phyloP scores from a whole-genome alignment of 1,284 basidiomycete species.

The Bondarzewia mesenterica region DNA sequence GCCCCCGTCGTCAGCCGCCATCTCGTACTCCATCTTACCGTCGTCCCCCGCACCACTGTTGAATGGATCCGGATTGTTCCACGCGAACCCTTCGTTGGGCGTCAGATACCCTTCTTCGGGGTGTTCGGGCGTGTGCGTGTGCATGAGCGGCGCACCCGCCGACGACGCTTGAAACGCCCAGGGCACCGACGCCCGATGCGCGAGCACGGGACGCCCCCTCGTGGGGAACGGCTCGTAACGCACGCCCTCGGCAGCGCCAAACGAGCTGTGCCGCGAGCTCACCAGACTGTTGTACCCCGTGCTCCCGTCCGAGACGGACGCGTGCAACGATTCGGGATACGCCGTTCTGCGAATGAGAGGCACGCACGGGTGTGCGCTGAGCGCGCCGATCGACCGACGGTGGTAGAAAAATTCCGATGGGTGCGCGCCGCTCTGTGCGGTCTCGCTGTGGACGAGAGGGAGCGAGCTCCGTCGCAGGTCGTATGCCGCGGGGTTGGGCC shows the following conservation, averaged over 20 bases:
- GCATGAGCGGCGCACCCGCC: background rate
- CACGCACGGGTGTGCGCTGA: slow-evolving; percentile 7
- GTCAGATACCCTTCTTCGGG: background rate
- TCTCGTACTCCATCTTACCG: background rate
- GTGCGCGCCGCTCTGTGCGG: background rate
- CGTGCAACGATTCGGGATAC: background rate
- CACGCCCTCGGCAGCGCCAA: background rate
- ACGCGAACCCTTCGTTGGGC: background rate
- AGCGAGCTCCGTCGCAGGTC: slow-evolving; percentile 5
- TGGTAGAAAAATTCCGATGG: slow-evolving; percentile 6
- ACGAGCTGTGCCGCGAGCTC: background rate
- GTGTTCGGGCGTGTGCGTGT: background rate
- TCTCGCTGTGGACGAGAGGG: background rate
- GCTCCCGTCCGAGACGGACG: no score
- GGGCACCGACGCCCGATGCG: background rate
- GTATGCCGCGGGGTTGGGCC: background rate
- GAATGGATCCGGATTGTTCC: background rate
- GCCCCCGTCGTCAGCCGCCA: background rate
- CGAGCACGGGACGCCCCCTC: background rate
- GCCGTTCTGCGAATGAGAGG: background rate
- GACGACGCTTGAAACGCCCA: background rate
- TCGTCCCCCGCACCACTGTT: background rate
- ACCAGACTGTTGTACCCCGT: background rate
- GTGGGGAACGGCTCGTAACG: background rate
- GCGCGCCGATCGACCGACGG: slow-evolving; percentile 10